These are phyloP conservation scores for Acanthamoeba lenticulata DNA, from an alignment of 208 protist species.

Conservation along the genomic window DNA sequence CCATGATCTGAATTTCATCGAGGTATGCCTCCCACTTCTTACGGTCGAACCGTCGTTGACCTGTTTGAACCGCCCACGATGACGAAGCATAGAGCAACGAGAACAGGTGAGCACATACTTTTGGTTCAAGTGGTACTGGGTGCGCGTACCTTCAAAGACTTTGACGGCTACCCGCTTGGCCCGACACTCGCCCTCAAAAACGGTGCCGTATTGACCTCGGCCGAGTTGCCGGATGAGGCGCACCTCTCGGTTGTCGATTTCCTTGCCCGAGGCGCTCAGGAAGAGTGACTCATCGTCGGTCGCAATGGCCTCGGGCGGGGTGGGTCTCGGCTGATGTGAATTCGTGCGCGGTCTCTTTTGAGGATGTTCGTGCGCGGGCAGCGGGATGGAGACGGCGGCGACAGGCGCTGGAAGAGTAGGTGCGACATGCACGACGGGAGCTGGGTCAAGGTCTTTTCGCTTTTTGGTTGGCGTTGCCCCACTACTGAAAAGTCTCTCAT, in stretches of 20 bases:
- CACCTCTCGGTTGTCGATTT: conserved; percentile 8
- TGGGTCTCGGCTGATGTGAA: not conserved
- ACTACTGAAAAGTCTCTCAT: not conserved
- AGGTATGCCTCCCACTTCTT: not conserved
- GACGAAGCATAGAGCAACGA: no score
- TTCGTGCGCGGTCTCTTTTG: not conserved
- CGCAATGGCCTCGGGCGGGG: not conserved
- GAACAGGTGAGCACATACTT: no score
- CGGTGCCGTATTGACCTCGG: not conserved
- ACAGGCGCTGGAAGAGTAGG: no score
- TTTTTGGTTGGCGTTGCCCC: not conserved
- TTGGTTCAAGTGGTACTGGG: no score
- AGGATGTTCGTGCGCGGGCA: not conserved
- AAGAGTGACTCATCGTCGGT: not conserved
- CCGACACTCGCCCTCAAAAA: not conserved
- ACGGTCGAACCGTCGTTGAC: not conserved
- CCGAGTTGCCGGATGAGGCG: not conserved
- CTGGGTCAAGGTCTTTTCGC: not conserved
- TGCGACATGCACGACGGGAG: not conserved
- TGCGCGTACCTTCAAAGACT: not conserved
- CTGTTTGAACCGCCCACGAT: not conserved
- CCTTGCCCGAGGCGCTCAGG: not conserved
- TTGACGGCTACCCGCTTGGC: conserved; percentile 5
- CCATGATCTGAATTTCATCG: conserved; percentile 39
- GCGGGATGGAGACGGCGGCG: not conserved